Evolutionary conservation across 352 stramenopile species (phyloP), one percentile per base, ranked within the genome.

Genomic region (Pythium biforme): DNA sequence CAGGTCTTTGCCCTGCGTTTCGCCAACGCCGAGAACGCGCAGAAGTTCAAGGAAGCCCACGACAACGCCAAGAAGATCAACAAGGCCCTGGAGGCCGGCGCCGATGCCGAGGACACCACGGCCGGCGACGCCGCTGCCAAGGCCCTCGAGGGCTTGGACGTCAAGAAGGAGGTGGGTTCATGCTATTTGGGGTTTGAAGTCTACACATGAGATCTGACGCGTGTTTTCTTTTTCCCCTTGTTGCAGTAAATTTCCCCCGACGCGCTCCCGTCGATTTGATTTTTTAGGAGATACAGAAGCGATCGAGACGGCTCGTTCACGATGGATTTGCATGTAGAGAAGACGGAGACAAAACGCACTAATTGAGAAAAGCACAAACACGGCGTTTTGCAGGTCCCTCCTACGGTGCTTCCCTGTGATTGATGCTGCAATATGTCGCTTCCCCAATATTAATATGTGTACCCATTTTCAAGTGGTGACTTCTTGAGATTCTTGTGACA

Each of bases 21-120:
- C 77, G 90, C 84, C 53, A 98, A 98, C 75, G 89, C 91, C 11
- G 96, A 99, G 69, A 96, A 97, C 71, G 96, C 96, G 25, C 77
- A 95, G 59, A 96, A 98, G 73, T 99, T 99, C 83, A 99, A 99
- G 79, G 88, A 97, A 29, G 95, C 91, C 54, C 97, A 98, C 79
- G 81, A 94, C 57, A 77, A 89, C 66, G 89, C 82, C 70, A 97
- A 98, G 88, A 80, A 86, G 70, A 92, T 85, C 70, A 99, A 98
- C 89, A 95, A 97, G 77, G 86, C 85, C 54, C 73, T 98, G 48
- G 83, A 98, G 70, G 89, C 89, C 12, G 95, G 94, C 52, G 90
- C 89, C 34, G 96, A 99, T 76, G 91, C 86, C 33, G 79, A 83
- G 25, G 92, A 98, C 74, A 97, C 88, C 51, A 74, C 83, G 25